Evolutionary conservation across 192 early-diverging fungal genomes (phyloP), one percentile per base, ranked within the genome.

Genomic region (Pilaira anomala): DNA sequence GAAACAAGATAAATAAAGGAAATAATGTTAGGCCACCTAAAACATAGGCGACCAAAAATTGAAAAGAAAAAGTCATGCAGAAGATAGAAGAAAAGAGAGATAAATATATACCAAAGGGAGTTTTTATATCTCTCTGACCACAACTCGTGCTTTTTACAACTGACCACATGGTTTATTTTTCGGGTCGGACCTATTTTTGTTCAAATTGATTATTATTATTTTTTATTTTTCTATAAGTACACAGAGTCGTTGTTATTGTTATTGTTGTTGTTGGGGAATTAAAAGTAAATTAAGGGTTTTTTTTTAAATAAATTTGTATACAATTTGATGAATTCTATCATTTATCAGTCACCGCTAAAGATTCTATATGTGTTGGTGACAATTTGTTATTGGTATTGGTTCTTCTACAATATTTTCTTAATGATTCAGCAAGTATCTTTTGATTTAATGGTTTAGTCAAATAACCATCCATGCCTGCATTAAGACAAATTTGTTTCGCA

Each of bases 401-500:
- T 9, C 11, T 36, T 36, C 4, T 5, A 6, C 62, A 63, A 25
- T 52, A 63, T 41, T 39, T 18, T 33, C 49, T 49, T 24, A 63
- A 51, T n/a, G 49, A 30, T 33, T 49, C 48, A n/a, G 49, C 49
- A 52, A 24, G 24, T 63, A 63, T 7, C 62, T 63, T 51, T 21
- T 51, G 7, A 57, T 3, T 36, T 36, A 11, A 55, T 12, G 53
- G 30, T 55, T 33, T 12, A 21, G 14, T 49, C 18, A 57, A 63
- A 63, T 80, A 77, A 12, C 73, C 71, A 26, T 78, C 74, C 79
- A 80, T 80, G 14, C 79, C 79, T 0, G 79, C 76, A 50, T 67
- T 63, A 24, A 77, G 60, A 24, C 79, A 80, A 3, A 72, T 70
- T 40, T 63, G 69, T 7, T 73, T 77, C 1, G 78, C 78, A 11